Evolutionary conservation across 148 eudicot genomes (phyloP), one percentile per base, ranked within the genome.

Genomic region (Polygonum maritimum): DNA sequence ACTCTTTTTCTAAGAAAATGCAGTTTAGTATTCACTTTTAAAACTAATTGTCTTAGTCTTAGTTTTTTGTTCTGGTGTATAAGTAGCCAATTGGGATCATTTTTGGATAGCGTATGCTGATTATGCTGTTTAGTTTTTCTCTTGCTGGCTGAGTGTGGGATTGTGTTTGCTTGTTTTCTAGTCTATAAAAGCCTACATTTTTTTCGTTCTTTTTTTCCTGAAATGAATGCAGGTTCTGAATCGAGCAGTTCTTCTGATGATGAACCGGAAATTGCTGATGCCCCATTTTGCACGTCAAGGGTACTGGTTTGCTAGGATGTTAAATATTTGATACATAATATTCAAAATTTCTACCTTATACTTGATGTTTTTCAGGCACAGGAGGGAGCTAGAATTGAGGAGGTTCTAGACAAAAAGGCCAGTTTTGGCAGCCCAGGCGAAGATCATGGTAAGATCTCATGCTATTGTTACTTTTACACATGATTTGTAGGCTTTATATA

Each of bases 401-500:
- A 57, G 15, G 82, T 74, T 77, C 54, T 81, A 55, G 80, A 77
- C 78, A 81, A 76, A 45, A 83, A 79, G 76, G 62, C 51, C 48
- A 83, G 71, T 75, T 69, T 26, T 8, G 70, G 51, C 45, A 76
- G 75, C 57, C 69, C 79, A 60, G 77, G 22, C 55, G 86, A 80
- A 48, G 83, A 78, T 65, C 80, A 80, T 80, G 75, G 86, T 87
- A 78, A 81, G 86, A 78, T 16, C 3, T 75, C 35, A 48, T 41
- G 15, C n/a, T 19, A n/a, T 2, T 48, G 16, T 38, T 35, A 65
- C 36, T 67, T 36, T 67, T 35, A 18, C 47, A 36, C n/a, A 33
- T 35, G 16, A 33, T 35, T 15, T 31, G 19, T 67, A 16, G 40
- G 45, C 21, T 35, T 31, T 7, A 16, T 15, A 36, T 67, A 5